phyloP scores from a whole-genome alignment of 768 basidiomycete species.

The Mycena rosella region DNA sequence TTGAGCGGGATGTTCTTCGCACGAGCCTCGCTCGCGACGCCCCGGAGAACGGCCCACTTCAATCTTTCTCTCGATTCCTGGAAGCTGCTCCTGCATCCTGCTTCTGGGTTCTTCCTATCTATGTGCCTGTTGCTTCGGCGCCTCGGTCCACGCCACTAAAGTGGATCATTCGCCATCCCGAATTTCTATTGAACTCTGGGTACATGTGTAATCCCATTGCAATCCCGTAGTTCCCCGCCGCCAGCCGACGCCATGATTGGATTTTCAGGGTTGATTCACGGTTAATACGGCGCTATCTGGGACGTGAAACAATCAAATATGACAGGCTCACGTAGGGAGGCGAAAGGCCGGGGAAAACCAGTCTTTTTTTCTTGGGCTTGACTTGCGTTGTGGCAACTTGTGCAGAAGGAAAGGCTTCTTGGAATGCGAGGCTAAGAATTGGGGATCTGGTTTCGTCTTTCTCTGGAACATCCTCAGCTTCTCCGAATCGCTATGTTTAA shows the following conservation, averaged over 20 bases:
- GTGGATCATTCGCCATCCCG: conserved; percentile 1
- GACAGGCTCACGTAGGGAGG: neutral
- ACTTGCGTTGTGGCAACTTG: too few species aligned
- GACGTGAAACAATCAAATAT: conserved; percentile 16
- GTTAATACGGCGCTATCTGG: conserved; percentile 12
- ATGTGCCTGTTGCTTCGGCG: neutral
- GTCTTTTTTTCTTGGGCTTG: too few species aligned
- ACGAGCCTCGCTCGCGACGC: too few species aligned
- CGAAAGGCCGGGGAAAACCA: neutral
- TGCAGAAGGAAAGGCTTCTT: neutral
- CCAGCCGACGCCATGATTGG: conserved; percentile 19
- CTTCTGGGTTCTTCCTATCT: neutral
- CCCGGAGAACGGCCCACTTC: conserved; percentile 3
- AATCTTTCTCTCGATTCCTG: neutral
- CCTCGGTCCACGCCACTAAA: neutral
- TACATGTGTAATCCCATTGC: neutral
- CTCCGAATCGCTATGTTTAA: neutral
- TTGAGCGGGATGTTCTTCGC: neutral
- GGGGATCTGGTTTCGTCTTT: neutral
- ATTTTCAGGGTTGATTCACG: conserved; percentile 12
- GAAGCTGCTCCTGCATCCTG: too few species aligned
- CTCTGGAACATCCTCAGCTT: neutral
- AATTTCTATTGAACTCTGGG: neutral
- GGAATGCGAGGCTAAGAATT: neutral
- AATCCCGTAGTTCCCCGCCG: conserved; percentile 4